Evolutionary conservation across 805 yeast species (phyloP), one percentile per base, ranked within the genome.

Genomic region (Metschnikowia amazonensis): DNA sequence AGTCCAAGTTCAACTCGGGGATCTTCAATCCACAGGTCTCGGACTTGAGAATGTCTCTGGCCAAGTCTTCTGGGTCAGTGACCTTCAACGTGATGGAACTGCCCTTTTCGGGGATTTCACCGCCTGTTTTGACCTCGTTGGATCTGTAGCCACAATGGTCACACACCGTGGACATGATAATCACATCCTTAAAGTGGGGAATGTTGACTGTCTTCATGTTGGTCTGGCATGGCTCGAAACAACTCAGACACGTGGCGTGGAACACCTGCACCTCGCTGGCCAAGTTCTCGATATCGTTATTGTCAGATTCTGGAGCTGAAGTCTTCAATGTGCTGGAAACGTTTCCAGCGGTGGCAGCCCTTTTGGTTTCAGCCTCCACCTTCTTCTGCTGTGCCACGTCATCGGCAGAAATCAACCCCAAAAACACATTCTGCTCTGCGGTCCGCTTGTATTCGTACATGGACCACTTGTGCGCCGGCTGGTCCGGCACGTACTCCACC

Each of bases 41-140:
- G 14, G 95, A 84, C 69, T 94, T 94, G 58, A 94, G 76, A 46
- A 94, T 85, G 64, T 94, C 99, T 71, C 99, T 82, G 30, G 95
- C 84, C 58, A 94, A 76, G 72, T 94, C 99, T 56, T 89, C 96
- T 2, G 89, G 82, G 55, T 92, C 98, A 48, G 86, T 89, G 51
- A 92, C 82, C 52, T 73, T 74, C 43, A 94, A 74, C 1, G 84
- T 75, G 49, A 89, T 79, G 50, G 75, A 81, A 52, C 82, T 82
- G 50, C 97, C 99, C 64, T 82, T 76, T 2, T 74, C 84, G 27
- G 99, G 97, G 39, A 94, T 84, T 7, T 85, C 95, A 57, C 99
- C 99, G 48, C 99, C 99, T 4, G 99, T 94, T 70, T 92, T 94
- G 53, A 94, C 99, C 67, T 94, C 99, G 63, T 94, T 94, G 14